A percentile compares a stretch with the other conserved stretches of the same genome.
phyloP scores from a whole-genome alignment of 768 basidiomycete species.

The Mycena venus region DNA sequence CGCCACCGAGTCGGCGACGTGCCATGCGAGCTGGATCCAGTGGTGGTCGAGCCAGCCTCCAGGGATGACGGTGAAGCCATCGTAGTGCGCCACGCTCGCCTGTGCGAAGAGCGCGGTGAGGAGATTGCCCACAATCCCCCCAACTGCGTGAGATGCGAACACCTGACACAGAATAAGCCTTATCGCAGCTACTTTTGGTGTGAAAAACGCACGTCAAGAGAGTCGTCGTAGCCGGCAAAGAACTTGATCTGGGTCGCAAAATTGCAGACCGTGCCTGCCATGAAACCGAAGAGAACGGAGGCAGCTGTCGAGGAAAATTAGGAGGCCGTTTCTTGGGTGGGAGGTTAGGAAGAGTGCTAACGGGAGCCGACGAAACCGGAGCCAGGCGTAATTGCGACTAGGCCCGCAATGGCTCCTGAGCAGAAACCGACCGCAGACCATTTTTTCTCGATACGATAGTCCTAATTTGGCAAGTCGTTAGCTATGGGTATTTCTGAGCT shows the following conservation, averaged over 20 bases:
- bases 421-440: constrained; percentile 97
- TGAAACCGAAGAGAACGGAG: constrained; percentile 87
- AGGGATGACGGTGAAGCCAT: constrained; percentile 73
- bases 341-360: constrained; percentile 50
- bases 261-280: constrained; percentile 90
- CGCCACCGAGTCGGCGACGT: constrained; percentile 80
- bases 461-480: constrained; percentile 52
- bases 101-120: constrained; percentile 93
- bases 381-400: constrained; percentile 91
- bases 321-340: not conserved
- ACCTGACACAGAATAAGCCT: constrained; percentile 63
- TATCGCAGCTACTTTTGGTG: not conserved
- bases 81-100: constrained; percentile 81
- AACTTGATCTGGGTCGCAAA: constrained; percentile 96
- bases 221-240: constrained; percentile 80
- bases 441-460: constrained; percentile 93
- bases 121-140: constrained; percentile 85
- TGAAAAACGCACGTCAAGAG: constrained; percentile 72
- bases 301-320: constrained; percentile 64
- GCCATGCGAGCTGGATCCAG: constrained; percentile 86
- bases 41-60: constrained; percentile 93
- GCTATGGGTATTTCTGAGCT: not conserved
- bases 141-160: constrained; percentile 87
- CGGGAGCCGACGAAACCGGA: constrained; percentile 87
- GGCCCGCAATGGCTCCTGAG: constrained; percentile 92